Conservation (phyloP, 2,329 filamentous ascomycete genomes). For the Phaeosphaeriaceae sp. region DNA sequence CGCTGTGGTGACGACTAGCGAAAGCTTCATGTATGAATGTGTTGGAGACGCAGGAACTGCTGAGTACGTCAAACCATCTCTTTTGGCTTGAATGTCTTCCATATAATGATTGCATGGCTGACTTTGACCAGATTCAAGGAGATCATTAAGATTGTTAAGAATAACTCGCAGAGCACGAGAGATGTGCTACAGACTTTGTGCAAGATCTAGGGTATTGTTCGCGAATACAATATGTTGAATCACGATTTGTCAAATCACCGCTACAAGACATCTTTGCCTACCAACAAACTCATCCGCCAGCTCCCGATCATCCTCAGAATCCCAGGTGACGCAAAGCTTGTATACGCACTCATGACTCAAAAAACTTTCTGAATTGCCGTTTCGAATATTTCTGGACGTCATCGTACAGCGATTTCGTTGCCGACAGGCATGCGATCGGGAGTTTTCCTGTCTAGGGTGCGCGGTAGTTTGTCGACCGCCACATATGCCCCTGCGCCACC, state of each 20-base stretch:
- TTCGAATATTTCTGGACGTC: constrained; percentile 51
- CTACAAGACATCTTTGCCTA: background rate
- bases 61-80: constrained; percentile 58
- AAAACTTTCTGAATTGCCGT: constrained; percentile 58
- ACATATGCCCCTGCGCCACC: no score
- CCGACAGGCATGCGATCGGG: constrained; percentile 46
- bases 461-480: no score
- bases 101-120: background rate
- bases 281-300: constrained; percentile 49
- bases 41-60: constrained; percentile 79
- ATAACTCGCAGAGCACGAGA: constrained; percentile 73
- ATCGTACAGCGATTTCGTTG: constrained; percentile 53
- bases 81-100: no score
- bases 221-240: no score
- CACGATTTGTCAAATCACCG: background rate
- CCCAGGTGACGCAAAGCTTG: no score
- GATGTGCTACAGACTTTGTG: constrained; percentile 70
- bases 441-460: no score
- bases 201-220: constrained; percentile 56
- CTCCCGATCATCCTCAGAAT: no score
- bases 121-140: constrained; percentile 65
- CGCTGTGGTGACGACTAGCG: constrained; percentile 81
- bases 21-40: constrained; percentile 88
- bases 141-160: constrained; percentile 80
- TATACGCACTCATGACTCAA: no score